Conservation (phyloP, 1,284 basidiomycete genomes). For the Fomitopsis pinicola region DNA sequence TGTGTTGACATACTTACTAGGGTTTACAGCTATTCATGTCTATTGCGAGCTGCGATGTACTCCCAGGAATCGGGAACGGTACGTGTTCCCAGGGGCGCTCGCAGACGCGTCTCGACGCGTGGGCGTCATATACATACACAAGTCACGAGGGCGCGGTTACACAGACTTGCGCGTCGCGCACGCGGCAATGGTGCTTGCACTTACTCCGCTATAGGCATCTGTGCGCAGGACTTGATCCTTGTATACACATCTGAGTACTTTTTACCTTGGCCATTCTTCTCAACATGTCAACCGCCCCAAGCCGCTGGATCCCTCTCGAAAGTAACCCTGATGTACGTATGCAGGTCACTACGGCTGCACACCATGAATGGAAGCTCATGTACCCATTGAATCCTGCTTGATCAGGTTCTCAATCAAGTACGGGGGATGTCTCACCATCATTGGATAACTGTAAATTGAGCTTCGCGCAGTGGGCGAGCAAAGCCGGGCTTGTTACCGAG, state of each 20-base stretch:
- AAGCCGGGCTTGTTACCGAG: conserved; percentile 62
- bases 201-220: background rate
- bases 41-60: too few relatives aligned
- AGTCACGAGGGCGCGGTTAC: background rate
- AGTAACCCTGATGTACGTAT: conserved; percentile 64
- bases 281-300: background rate
- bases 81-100: background rate
- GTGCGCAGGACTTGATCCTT: background rate
- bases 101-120: background rate
- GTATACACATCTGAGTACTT: too few relatives aligned
- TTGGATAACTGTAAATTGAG: background rate
- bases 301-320: conserved; percentile 71
- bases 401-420: conserved; percentile 44
- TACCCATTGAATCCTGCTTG: background rate
- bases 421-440: conserved; percentile 29
- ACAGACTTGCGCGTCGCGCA: background rate
- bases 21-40: too few relatives aligned
- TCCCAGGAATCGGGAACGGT: too few relatives aligned
- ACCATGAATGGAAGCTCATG: background rate
- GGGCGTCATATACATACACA: background rate
- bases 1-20: too few relatives aligned
- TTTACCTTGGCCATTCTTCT: background rate
- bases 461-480: conserved; percentile 63
- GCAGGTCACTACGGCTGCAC: conserved; percentile 10
- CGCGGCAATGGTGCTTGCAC: background rate